Evolutionary conservation across 352 stramenopile species (phyloP), one percentile per base, ranked within the genome.

Genomic region (Globisporangium abappressorium): DNA sequence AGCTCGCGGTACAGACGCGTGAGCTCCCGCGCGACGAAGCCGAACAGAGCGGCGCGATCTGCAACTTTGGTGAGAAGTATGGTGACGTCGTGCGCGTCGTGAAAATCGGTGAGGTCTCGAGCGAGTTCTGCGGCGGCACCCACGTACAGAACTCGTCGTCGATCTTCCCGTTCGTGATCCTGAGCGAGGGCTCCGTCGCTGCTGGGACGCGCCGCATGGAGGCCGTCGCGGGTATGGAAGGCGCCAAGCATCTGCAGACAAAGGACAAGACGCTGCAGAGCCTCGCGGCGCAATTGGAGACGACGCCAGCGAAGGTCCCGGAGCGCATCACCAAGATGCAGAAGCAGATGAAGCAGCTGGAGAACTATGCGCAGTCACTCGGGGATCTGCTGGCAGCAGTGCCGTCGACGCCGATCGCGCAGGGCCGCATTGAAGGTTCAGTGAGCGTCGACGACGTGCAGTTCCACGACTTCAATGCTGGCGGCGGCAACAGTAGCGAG

Each of bases 1-100:
- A 78, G 22, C 38, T 82, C 9, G 47, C 57, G 12, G 79, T 93
- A 8, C 65, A 67, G 43, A 90, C 79, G 12, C 56, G 70, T 4
- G 65, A 86, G 54, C 63, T 93, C 26, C 72, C 76, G 18, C 74
- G 81, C 9, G 73, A 75, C 43, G 61, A 84, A 61, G 82, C 84
- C 11, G 84, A 92, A 65, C 65, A 68, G 9, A 92, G 78, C 56
- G 85, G 83, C 22, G 86, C 84, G 18, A 87, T 92, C 70, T 89
- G 80, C 65, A 90, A 90, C 58, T 94, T 94, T 72, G 86, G 86
- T 5, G 86, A 94, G 46, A 94, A 92, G 53, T 93, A 94, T 59
- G 85, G 86, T n/a, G 85, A 92, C 38, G 55, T 88, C 20, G 85
- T 94, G 28, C 84, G 85, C 14, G 81, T 96, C n/a, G 87, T 96